phyloP scores from a whole-genome alignment of 2,329 filamentous ascomycete genomes.

The Sclerotinia minor region DNA sequence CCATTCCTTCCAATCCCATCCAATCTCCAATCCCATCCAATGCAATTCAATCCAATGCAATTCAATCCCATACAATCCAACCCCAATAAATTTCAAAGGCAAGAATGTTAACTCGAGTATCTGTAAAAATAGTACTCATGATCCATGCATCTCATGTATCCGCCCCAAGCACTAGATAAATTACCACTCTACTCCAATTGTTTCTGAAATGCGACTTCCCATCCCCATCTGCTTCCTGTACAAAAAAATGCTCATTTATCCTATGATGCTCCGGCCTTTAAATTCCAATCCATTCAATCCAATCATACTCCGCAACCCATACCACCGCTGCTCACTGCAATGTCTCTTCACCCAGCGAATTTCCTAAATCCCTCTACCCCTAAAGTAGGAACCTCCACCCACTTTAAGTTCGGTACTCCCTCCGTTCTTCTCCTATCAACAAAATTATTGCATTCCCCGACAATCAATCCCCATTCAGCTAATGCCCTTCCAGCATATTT shows the following conservation, averaged over 20 bases:
- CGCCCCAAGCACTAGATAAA: neutral
- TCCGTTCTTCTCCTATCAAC: slow-evolving; percentile 74
- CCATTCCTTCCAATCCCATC: neutral
- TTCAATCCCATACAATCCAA: neutral
- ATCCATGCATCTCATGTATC: slow-evolving; percentile 5
- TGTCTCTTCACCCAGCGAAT: slow-evolving; percentile 29
- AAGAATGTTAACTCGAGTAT: neutral
- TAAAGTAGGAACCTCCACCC: slow-evolving; percentile 68
- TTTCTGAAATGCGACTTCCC: neutral
- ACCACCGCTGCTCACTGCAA: neutral
- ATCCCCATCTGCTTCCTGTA: neutral
- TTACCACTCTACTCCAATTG: neutral
- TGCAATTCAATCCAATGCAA: neutral
- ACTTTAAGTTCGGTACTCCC: slow-evolving; percentile 63
- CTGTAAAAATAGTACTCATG: neutral
- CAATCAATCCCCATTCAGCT: slow-evolving; percentile 75
- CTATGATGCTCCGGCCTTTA: neutral
- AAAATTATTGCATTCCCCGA: slow-evolving; percentile 79
- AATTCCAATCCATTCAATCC: neutral
- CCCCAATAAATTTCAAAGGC: neutral
- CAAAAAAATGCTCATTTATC: slow-evolving; percentile 9
- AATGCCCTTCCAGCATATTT: slow-evolving; percentile 71
- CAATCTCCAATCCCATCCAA: neutral
- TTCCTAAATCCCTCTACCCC: slow-evolving; percentile 62
- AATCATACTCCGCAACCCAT: neutral